A percentile compares a stretch with the other conserved stretches of the same genome.
Conservation (phyloP, 257 asterid species). For the Solanum verrucosum region DNA sequence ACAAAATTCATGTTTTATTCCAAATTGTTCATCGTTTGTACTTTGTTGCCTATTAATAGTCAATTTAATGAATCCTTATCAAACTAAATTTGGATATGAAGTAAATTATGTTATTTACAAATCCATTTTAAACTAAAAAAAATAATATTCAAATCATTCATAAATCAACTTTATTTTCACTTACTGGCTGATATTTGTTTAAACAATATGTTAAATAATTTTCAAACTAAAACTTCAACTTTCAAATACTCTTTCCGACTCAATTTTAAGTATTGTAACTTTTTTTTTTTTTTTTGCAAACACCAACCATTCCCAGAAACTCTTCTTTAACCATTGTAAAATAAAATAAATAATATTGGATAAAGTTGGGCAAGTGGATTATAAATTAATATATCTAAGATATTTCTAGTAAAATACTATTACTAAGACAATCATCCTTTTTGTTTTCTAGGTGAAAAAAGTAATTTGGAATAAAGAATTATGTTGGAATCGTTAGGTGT, state of each 20-base stretch:
- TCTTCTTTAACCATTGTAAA: background rate
- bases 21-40: background rate
- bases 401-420: background rate
- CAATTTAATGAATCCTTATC: background rate
- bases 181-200: background rate
- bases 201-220: background rate
- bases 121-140: background rate
- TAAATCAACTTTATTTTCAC: background rate
- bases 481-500: slow-evolving; percentile 4
- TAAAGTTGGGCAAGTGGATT: background rate
- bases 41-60: background rate
- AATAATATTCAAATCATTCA: background rate
- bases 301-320: background rate
- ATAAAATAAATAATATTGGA: background rate
- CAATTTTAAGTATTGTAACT: background rate
- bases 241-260: background rate
- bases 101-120: background rate
- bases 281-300: background rate
- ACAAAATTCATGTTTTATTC: background rate
- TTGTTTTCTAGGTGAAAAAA: background rate
- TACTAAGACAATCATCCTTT: background rate
- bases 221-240: background rate
- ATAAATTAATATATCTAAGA: background rate
- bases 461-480: background rate
- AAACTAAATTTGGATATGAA: background rate